Evolutionary conservation across 345 rosid genomes (phyloP), one percentile per base, ranked within the genome.

Genomic region (Alliaria petiolata): DNA sequence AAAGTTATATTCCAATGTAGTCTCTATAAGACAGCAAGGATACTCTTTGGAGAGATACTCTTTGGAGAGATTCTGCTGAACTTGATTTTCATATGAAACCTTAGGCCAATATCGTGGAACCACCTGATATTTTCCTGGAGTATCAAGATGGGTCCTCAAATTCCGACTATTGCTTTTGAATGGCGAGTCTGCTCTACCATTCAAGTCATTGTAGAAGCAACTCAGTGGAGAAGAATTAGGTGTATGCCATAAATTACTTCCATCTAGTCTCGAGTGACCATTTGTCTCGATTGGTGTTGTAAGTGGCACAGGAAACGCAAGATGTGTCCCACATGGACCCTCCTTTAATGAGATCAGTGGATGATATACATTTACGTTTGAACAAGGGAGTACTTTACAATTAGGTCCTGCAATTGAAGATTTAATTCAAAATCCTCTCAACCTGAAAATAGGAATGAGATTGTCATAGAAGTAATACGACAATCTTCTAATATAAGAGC

Each of bases 11-110:
- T 46, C 34, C 20, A 34, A 62, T 46, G 74, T 15, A 36, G 67
- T 22, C 66, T 43, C 59, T 38, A 45, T 7, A 65, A 66, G 66
- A 47, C 55, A 84, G 81, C 31, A 76, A 89, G 93, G 99, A 95
- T 95, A 95, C 99, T 88, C 90, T 70, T 83, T 91, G 52, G 56
- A 84, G 81, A 31, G 99, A 95, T 95, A 95, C 99, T 88, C 90
- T 70, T 83, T 91, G 56, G 96, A 79, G 46, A 80, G 82, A 72
- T 84, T 85, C 35, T 81, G 96, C 65, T 81, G 86, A 80, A 83
- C 90, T 79, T 83, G 90, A 78, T 83, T 83, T 17, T 45, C 38
- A 46, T 69, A 3, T 36, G 89, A 83, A 80, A 86, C 84, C 82
- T 87, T 86, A 33, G 99, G 98, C 89, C 85, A 85, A 81, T 88